phyloP scores from a whole-genome alignment of 1,139 yeast species.

The Torulaspora pretoriensis region DNA sequence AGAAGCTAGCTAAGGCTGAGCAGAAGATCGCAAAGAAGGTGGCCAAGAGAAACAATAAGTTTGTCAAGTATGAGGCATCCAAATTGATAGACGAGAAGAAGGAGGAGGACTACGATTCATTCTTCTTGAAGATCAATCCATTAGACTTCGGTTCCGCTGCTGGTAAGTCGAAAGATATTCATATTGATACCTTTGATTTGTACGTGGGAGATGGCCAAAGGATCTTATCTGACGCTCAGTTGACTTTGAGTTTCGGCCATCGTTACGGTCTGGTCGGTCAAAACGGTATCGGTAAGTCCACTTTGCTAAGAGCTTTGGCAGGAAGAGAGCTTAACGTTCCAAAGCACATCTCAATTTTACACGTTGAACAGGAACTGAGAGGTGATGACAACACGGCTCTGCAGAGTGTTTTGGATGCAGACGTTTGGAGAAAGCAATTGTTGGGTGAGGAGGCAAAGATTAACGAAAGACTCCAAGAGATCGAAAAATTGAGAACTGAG shows the following conservation, averaged over 20 bases:
- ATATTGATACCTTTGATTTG: slow-evolving; percentile 85
- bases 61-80: slow-evolving; percentile 87
- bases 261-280: slow-evolving; percentile 97
- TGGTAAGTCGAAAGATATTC: slow-evolving; percentile 93
- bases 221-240: slow-evolving; percentile 81
- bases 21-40: slow-evolving; percentile 94
- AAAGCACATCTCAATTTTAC: slow-evolving; percentile 88
- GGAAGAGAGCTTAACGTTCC: slow-evolving; percentile 93
- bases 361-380: slow-evolving; percentile 93
- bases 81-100: slow-evolving; percentile 62
- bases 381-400: slow-evolving; percentile 91
- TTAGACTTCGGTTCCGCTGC: slow-evolving; percentile 85
- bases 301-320: slow-evolving; percentile 82
- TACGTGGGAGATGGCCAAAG: slow-evolving; percentile 95
- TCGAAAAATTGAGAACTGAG: slow-evolving; percentile 62
- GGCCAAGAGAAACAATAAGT: slow-evolving; percentile 85
- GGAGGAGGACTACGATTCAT: slow-evolving; percentile 82
- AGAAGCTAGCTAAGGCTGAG: slow-evolving; percentile 95
- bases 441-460: slow-evolving; percentile 71
- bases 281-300: slow-evolving; percentile 99
- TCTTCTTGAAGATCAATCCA: slow-evolving; percentile 92
- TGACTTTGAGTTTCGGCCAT: slow-evolving; percentile 85
- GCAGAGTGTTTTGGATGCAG: slow-evolving; percentile 95
- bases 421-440: slow-evolving; percentile 95
- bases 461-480: slow-evolving; percentile 67